Conservation (phyloP, 805 yeast genomes). For the Monosporozyma yasuniensis region DNA sequence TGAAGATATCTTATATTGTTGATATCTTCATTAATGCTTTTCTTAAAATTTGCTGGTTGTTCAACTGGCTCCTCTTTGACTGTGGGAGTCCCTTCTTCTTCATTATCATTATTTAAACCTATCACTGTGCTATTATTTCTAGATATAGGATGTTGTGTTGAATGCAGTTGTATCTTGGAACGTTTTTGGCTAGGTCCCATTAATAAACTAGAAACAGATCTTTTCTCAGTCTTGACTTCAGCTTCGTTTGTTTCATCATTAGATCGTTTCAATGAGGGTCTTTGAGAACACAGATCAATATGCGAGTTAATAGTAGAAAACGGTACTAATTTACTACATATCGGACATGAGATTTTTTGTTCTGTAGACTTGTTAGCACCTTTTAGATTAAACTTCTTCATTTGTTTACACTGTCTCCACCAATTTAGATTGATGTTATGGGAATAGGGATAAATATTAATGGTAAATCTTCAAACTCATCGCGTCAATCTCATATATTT, state of each 20-base stretch:
- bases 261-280: not conserved
- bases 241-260: not conserved
- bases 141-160: not conserved
- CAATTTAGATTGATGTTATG: not conserved
- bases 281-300: slow-evolving; percentile 22
- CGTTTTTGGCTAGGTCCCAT: slow-evolving; percentile 1
- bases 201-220: not conserved
- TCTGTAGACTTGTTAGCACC: not conserved
- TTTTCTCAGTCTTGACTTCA: not conserved
- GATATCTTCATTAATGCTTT: not conserved
- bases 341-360: slow-evolving; percentile 27
- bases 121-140: not conserved
- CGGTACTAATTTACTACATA: slow-evolving; percentile 22
- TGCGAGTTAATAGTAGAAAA: slow-evolving; percentile 24
- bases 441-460: not conserved
- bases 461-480: not conserved
- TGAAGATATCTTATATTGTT: slow-evolving; percentile 20
- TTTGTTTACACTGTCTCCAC: not conserved
- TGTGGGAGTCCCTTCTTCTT: not conserved
- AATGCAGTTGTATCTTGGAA: not conserved
- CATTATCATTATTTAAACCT: slow-evolving; percentile 4
- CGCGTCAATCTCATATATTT: not conserved
- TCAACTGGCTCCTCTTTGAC: slow-evolving; percentile 1
- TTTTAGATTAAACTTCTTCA: not conserved
- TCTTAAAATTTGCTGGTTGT: not conserved